Evolutionary conservation across 495 filamentous ascomycete genomes (phyloP).

Genomic region (Lepidopterella palustris): DNA sequence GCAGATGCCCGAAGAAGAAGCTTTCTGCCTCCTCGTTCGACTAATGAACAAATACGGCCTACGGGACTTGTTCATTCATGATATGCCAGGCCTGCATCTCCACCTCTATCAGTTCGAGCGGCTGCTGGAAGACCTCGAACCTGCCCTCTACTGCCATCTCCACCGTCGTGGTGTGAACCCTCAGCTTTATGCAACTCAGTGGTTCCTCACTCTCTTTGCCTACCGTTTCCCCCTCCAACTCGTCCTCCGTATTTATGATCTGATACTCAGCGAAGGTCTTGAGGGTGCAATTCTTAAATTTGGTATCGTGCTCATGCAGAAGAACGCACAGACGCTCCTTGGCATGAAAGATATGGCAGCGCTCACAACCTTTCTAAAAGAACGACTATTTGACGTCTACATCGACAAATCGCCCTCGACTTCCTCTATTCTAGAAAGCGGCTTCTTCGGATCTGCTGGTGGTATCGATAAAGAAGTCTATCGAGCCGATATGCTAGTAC

Average conservation of each 20-base stretch:
- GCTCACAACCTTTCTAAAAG: slow-evolving; percentile 84
- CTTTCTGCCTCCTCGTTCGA: slow-evolving; percentile 85
- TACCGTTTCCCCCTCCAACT: slow-evolving; percentile 97
- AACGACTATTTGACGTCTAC: slow-evolving; percentile 91
- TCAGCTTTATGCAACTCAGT: slow-evolving; percentile 94
- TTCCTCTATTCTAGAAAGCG: slow-evolving; percentile 83
- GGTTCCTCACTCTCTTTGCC: slow-evolving; percentile 98
- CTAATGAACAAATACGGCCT: slow-evolving; percentile 96
- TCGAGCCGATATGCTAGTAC: slow-evolving; percentile 84
- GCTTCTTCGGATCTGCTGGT: slow-evolving; percentile 91
- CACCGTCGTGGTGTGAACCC: slow-evolving; percentile 80
- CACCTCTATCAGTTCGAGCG: slow-evolving; percentile 93
- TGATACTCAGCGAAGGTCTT: slow-evolving; percentile 91
- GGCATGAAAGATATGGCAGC: slow-evolving; percentile 83
- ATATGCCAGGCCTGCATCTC: slow-evolving; percentile 93
- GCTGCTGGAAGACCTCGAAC: slow-evolving; percentile 87
- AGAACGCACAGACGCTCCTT: slow-evolving; percentile 74
- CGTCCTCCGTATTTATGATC: slow-evolving; percentile 91
- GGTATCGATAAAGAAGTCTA: slow-evolving; percentile 93
- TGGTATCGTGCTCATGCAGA: slow-evolving; percentile 89
- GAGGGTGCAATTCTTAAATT: slow-evolving; percentile 88
- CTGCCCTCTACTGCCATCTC: slow-evolving; percentile 91
- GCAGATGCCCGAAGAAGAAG: slow-evolving; percentile 95
- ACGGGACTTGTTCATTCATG: slow-evolving; percentile 86
- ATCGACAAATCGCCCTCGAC: slow-evolving; percentile 87